Evolutionary conservation across 1,139 yeast species (phyloP).

Genomic region (Lodderomyces margitis): DNA sequence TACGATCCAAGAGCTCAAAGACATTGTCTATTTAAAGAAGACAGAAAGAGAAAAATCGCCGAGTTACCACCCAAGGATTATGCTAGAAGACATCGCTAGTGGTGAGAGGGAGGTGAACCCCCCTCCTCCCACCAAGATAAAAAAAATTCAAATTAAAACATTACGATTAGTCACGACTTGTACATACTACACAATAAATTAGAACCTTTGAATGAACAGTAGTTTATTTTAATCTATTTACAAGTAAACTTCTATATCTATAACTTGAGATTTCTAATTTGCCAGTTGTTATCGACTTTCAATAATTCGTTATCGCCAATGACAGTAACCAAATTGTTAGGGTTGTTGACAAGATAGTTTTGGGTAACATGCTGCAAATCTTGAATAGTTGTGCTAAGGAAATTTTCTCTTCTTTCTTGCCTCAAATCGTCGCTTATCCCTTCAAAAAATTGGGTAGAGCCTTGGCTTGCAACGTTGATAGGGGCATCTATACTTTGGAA

Average conservation of each 20-base stretch:
- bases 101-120: too few species aligned
- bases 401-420: slow-evolving; percentile 72
- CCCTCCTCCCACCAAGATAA: too few species aligned
- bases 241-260: neutral
- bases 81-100: slow-evolving; percentile 45
- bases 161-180: slow-evolving; percentile 1
- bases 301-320: slow-evolving; percentile 49
- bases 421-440: slow-evolving; percentile 78
- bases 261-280: slow-evolving; percentile 8
- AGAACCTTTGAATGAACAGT: neutral
- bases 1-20: slow-evolving; percentile 75
- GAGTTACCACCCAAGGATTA: slow-evolving; percentile 61
- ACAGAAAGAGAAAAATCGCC: slow-evolving; percentile 77
- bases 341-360: slow-evolving; percentile 46
- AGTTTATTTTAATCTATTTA: neutral
- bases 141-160: too few species aligned
- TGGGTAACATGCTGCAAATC: slow-evolving; percentile 67
- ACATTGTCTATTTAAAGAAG: slow-evolving; percentile 87
- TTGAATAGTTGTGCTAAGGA: slow-evolving; percentile 59
- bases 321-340: slow-evolving; percentile 39
- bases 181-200: neutral
- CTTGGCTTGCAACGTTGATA: slow-evolving; percentile 75
- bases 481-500: slow-evolving; percentile 96
- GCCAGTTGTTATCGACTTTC: slow-evolving; percentile 35
- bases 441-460: slow-evolving; percentile 60